A percentile compares a stretch with the other conserved stretches of the same genome.
Evolutionary conservation across 1,139 yeast species (phyloP).

Genomic region (Chernovozyma aurita): DNA sequence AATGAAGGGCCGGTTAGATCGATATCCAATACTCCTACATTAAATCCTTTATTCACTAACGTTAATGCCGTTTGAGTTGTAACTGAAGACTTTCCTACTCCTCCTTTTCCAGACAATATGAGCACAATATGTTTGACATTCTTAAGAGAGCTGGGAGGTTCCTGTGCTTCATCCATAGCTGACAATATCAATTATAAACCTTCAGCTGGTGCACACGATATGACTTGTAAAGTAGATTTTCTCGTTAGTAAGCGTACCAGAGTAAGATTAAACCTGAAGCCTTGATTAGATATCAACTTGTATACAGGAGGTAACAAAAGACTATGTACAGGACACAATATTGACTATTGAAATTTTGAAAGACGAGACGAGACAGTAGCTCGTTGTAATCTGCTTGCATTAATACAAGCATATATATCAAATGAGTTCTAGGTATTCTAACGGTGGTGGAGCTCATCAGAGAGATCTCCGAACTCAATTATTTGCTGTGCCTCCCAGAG

Average conservation of each 20-base stretch:
- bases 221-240: too few species aligned
- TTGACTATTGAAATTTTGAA: too few species aligned
- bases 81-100: conserved; percentile 92
- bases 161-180: conserved; percentile 12
- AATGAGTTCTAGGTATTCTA: conserved; percentile 35
- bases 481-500: conserved; percentile 26
- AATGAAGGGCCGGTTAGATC: conserved; percentile 96
- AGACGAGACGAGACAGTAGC: too few species aligned
- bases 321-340: too few species aligned
- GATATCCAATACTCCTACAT: conserved; percentile 90
- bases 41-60: conserved; percentile 62
- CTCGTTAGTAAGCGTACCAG: too few species aligned
- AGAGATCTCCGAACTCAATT: conserved; percentile 46
- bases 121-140: conserved; percentile 63
- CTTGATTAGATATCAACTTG: too few species aligned
- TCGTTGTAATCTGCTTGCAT: too few species aligned
- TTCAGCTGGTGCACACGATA: too few species aligned
- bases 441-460: conserved; percentile 38
- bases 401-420: too few species aligned
- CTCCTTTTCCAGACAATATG: conserved; percentile 46
- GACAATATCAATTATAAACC: too few species aligned
- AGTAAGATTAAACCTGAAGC: too few species aligned
- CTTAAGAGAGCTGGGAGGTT: conserved; percentile 49
- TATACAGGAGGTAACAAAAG: too few species aligned
- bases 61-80: conserved; percentile 89